Conservation (phyloP, 176 grass and related monocot genomes). For the Avena atlantica region DNA sequence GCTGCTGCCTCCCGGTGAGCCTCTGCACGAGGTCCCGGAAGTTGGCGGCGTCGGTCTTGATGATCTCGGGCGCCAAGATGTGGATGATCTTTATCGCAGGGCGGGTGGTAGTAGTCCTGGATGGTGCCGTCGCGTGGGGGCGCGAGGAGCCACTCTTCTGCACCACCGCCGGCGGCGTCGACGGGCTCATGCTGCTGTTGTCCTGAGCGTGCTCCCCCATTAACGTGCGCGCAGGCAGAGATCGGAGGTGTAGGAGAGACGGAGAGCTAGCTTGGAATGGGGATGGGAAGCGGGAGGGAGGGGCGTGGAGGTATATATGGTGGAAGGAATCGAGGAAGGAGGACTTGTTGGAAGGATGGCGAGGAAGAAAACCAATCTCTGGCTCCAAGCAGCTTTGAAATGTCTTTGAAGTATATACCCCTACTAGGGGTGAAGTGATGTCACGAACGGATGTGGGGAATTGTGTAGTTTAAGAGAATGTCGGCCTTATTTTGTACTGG, state of each 20-base stretch:
- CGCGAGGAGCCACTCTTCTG: neutral
- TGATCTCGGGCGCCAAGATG: slow-evolving; percentile 84
- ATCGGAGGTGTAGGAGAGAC: neutral
- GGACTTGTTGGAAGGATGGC: neutral
- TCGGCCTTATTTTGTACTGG: slow-evolving; percentile 3
- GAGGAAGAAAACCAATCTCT: neutral
- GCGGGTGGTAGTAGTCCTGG: slow-evolving; percentile 22
- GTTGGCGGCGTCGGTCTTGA: slow-evolving; percentile 79
- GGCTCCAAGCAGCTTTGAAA: slow-evolving; percentile 26
- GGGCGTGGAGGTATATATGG: slow-evolving; percentile 39
- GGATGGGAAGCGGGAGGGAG: neutral
- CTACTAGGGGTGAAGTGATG: neutral
- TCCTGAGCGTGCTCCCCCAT: slow-evolving; percentile 26
- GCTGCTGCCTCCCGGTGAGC: slow-evolving; percentile 71
- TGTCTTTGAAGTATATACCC: too few relatives aligned
- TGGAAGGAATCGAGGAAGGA: neutral
- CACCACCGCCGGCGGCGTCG: neutral
- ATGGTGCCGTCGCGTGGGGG: neutral
- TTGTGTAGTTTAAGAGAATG: neutral
- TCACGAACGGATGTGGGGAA: neutral
- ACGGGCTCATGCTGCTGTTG: slow-evolving; percentile 39
- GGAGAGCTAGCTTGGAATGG: neutral
- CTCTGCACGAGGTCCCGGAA: slow-evolving; percentile 90
- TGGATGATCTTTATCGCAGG: slow-evolving; percentile 82
- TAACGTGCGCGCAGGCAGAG: neutral